Evolutionary conservation across 202 grass and related monocot genomes (phyloP), one percentile per base, ranked within the genome.

Genomic region (Musa balbisiana): DNA sequence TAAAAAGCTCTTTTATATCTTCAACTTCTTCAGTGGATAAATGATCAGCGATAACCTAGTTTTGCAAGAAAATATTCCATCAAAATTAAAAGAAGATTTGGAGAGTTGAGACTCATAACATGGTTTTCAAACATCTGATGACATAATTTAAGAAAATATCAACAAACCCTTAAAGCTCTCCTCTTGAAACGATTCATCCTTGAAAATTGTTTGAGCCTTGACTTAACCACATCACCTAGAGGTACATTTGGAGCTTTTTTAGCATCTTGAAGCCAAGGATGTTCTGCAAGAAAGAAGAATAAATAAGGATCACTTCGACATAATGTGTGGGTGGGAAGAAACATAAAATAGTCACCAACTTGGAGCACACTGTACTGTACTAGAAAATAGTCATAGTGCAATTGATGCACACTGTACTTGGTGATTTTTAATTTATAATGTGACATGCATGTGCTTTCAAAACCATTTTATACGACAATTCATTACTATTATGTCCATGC

Each of bases 11-110:
- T 53, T 75, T 75, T 60, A 75, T 60, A 59, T 75, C 73, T 59
- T 75, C 73, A 60, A 75, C 54, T 75, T 75, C 73, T 75, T 75
- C 73, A 21, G 16, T 75, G 16, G 73, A 75, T 55, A 75, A 62
- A 75, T 75, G 73, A 75, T 75, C 73, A 10, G 73, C 73, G 49
- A 75, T 75, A 59, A 75, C 73, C 73, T 75, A 75, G 55, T 62
- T 27, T 19, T 60, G 60, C 14, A 75, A 53, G 20, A 74, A 62
- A 43, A 20, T 16, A 51, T 19, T 51, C 14, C 19, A 25, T 23
- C 24, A 65, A 26, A 12, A 27, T 12, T 11, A 65, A 14, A 23
- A 65, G 11, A 65, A 26, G 9, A 65, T 12, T 11, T 26, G 26
- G 63, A 65, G 11, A 26, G 13, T 0, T 65, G 63, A 26, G 10